Percentiles rank a stretch among this genome's conserved stretches.
These are phyloP conservation scores for Blastocrithidia nonstop DNA, from an alignment of 208 protist species.

Conservation along the genomic window DNA sequence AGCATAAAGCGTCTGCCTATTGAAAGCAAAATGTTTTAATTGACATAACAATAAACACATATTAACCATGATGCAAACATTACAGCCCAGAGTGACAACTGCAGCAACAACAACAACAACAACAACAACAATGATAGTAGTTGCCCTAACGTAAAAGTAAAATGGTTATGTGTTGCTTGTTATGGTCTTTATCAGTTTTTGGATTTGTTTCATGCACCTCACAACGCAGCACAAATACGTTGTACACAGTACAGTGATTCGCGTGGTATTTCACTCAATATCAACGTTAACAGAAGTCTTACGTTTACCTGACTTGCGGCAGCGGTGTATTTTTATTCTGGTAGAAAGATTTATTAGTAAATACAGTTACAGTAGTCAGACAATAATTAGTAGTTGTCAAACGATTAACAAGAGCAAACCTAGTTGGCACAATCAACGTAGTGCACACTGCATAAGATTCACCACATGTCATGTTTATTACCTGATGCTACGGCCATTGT, in stretches of 20 bases:
- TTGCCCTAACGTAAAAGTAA: constrained; percentile 6
- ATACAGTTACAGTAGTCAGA: too few relatives aligned
- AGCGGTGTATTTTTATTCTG: constrained; percentile 45
- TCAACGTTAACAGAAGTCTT: constrained; percentile 67
- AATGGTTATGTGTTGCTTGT: constrained; percentile 57
- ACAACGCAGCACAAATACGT: constrained; percentile 43
- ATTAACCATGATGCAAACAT: background rate
- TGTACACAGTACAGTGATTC: constrained; percentile 51
- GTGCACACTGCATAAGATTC: background rate
- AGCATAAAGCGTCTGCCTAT: constrained; percentile 44
- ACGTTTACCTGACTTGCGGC: constrained; percentile 74
- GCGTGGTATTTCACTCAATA: constrained; percentile 49
- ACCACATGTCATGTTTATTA: constrained; percentile 3
- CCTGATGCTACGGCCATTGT: constrained; percentile 25
- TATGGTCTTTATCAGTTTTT: constrained; percentile 80
- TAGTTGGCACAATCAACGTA: background rate
- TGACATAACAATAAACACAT: too few relatives aligned
- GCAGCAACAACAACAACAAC: constrained; percentile 4
- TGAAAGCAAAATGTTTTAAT: too few relatives aligned
- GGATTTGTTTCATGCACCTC: constrained; percentile 50
- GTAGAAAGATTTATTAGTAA: constrained; percentile 11
- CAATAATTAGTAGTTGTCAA: too few relatives aligned
- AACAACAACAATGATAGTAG: background rate
- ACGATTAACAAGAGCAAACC: background rate
- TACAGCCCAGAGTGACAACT: background rate